Conservation (phyloP, 2,329 filamentous ascomycete species). For the Neocucurbitaria cava region DNA sequence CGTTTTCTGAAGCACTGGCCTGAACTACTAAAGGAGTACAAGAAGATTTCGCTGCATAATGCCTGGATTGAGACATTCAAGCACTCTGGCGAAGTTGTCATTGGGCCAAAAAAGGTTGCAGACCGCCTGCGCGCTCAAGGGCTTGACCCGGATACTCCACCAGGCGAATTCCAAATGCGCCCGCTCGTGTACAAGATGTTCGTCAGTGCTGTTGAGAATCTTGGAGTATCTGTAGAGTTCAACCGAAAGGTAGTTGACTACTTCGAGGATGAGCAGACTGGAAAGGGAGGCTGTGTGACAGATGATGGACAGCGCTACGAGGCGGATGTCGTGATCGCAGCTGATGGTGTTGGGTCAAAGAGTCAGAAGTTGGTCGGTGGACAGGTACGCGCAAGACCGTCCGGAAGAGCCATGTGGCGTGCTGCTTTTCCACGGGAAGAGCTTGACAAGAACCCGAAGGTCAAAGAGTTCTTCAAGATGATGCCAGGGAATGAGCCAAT, state of each 20-base stretch:
- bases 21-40: slow-evolving; percentile 59
- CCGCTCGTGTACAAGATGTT: slow-evolving; percentile 65
- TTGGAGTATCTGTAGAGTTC: slow-evolving; percentile 54
- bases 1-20: slow-evolving; percentile 64
- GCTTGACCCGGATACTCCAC: slow-evolving; percentile 57
- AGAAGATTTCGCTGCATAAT: slow-evolving; percentile 60
- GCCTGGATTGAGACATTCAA: slow-evolving; percentile 64
- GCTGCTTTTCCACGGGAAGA: slow-evolving; percentile 52
- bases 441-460: slow-evolving; percentile 54
- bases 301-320: slow-evolving; percentile 53
- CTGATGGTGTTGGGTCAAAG: slow-evolving; percentile 55
- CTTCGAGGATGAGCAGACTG: slow-evolving; percentile 51
- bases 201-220: slow-evolving; percentile 56
- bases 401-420: slow-evolving; percentile 51
- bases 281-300: slow-evolving; percentile 44
- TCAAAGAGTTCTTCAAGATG: slow-evolving; percentile 57
- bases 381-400: slow-evolving; percentile 51
- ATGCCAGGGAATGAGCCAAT: slow-evolving; percentile 52
- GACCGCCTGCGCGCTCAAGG: slow-evolving; percentile 57
- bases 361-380: slow-evolving; percentile 54
- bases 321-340: slow-evolving; percentile 51
- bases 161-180: slow-evolving; percentile 64
- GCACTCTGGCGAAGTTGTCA: slow-evolving; percentile 59
- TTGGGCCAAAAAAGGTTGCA: slow-evolving; percentile 57
- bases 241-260: slow-evolving; percentile 53